Base-by-base conservation (phyloP, 345 rosid species). In the Ceriops decandra region DNA sequence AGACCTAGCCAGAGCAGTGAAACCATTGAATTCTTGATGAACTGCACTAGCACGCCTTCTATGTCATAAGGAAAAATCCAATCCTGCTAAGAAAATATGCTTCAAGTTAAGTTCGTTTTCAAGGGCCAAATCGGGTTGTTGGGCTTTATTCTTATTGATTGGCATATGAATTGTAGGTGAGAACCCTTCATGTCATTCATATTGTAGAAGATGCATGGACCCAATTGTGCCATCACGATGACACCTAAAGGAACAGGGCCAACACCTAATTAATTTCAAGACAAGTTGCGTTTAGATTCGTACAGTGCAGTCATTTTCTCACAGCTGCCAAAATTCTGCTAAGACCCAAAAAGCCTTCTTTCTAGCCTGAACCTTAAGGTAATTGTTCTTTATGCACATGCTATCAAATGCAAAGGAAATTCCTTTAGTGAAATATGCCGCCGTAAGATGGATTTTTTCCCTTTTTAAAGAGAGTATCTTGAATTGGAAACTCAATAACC, bases 221-320 rank as follows among this genome's bases (percentile, higher is more conserved):
- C 86, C 68, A 57, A 52, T 62, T 21, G 22, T 15, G 61, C 32
- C 20, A 8, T 13, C 65, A 69, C 67, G 64, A 49, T 63, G 77
- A 64, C 57, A 42, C 38, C 30, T 5, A 5, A 46, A 58, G 66
- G 53, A 13, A 42, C 10, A 42, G 19, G 49, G 3, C 49, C 52
- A 61, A 9, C 54, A 36, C 28, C 10, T 5, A 1, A 15, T 69
- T 42, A 60, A 38, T 63, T 31, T 24, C 22, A 66, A 56, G 79
- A 72, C 56, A 72, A 72, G 73, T 36, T 49, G 64, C 72, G 52
- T 67, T 64, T 64, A n/a, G 62, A 47, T 74, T 71, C 70, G 70
- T 24, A 68, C 33, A 4, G 72, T 36, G 15, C n/a, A 59, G 77
- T 76, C 81, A 64, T 67, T 79, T 76, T 83, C 80, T 64, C 57